A percentile compares a stretch with the other conserved stretches of the same genome.
phyloP scores from a whole-genome alignment of 2,329 filamentous ascomycete species.

The Geoglossum cookeanum region DNA sequence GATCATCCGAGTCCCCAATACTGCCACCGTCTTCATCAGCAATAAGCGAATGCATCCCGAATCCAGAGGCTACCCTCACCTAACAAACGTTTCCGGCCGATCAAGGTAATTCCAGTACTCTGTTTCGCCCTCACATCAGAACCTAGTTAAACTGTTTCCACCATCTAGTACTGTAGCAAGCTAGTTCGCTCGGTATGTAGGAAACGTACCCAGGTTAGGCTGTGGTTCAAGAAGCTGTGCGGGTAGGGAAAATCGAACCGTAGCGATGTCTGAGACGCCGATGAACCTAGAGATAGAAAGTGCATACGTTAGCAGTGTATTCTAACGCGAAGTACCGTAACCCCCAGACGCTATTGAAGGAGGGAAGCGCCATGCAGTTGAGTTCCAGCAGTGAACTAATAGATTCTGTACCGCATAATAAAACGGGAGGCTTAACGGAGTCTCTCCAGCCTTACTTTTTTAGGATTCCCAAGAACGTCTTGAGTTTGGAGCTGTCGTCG shows the following conservation, averaged over 20 bases:
- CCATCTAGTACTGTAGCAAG: neutral
- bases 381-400: neutral
- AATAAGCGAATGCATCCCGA: neutral
- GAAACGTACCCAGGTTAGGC: slow-evolving; percentile 54
- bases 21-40: slow-evolving; percentile 22
- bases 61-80: slow-evolving; percentile 21
- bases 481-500: slow-evolving; percentile 77
- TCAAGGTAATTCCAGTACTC: slow-evolving; percentile 99
- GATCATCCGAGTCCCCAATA: slow-evolving; percentile 77
- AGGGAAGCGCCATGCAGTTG: neutral
- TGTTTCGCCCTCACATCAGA: slow-evolving; percentile 17
- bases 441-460: slow-evolving; percentile 46
- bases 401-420: neutral
- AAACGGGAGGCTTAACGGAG: neutral
- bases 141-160: neutral
- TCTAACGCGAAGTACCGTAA: neutral
- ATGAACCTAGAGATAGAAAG: slow-evolving; percentile 50
- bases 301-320: neutral
- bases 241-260: slow-evolving; percentile 87
- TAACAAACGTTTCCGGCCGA: slow-evolving; percentile 72
- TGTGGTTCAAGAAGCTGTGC: slow-evolving; percentile 90
- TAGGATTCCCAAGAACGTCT: slow-evolving; percentile 72
- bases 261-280: slow-evolving; percentile 84
- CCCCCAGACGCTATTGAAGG: neutral
- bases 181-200: neutral